These are phyloP conservation scores for Phialophora verrucosa DNA, from an alignment of 2,329 filamentous ascomycete species.

Conservation along the genomic window DNA sequence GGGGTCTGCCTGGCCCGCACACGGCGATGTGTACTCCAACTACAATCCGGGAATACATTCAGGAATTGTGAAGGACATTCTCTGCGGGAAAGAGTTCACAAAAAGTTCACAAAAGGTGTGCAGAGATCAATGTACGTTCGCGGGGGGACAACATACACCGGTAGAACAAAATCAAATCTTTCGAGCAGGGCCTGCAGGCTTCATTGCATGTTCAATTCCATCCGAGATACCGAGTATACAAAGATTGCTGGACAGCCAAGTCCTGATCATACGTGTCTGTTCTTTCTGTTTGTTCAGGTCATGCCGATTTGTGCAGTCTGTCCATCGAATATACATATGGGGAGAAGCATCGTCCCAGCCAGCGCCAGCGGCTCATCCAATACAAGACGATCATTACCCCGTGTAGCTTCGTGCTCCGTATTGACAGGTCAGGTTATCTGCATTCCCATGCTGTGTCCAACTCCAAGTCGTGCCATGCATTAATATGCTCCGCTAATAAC, in stretches of 20 bases:
- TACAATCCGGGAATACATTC: background rate
- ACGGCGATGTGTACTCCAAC: background rate
- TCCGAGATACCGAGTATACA: background rate
- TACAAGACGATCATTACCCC: background rate
- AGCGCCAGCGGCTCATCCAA: background rate
- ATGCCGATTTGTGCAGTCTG: constrained; percentile 15
- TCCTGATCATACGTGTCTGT: background rate
- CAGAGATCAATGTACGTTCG: background rate
- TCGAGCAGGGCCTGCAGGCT: background rate
- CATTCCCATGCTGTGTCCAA: background rate
- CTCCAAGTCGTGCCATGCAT: background rate
- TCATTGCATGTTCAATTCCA: background rate
- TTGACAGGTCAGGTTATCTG: background rate
- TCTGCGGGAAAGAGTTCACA: background rate
- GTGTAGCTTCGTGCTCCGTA: background rate
- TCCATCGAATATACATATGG: constrained; percentile 6
- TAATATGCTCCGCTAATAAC: constrained; percentile 11
- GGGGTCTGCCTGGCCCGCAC: too few relatives aligned
- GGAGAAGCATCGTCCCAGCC: background rate
- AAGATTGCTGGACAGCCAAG: background rate
- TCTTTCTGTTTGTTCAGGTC: background rate
- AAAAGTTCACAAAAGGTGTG: background rate
- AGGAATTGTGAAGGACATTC: background rate
- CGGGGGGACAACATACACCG: background rate
- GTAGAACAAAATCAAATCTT: background rate